phyloP scores from a whole-genome alignment of 2,329 filamentous ascomycete genomes.

The Botryotinia narcissicola region DNA sequence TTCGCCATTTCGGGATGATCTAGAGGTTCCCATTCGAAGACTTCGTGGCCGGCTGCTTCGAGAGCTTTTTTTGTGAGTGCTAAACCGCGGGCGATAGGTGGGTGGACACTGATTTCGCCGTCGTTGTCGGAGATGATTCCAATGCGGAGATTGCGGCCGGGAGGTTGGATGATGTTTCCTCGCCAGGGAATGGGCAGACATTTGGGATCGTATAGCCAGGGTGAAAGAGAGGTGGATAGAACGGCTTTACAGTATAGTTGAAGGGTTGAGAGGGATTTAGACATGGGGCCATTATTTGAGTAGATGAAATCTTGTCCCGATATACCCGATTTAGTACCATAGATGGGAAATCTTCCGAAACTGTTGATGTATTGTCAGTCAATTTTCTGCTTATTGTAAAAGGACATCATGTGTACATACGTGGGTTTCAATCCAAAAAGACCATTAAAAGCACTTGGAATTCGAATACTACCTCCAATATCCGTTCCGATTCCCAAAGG shows the following conservation, averaged over 20 bases:
- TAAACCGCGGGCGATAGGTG: conserved; percentile 18
- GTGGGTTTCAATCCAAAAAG: conserved; percentile 43
- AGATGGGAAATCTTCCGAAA: conserved; percentile 22
- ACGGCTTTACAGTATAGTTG: conserved; percentile 23
- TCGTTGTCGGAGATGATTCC: conserved; percentile 25
- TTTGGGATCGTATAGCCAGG: conserved; percentile 39
- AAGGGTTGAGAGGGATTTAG: conserved; percentile 6
- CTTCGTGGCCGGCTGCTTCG: conserved; percentile 14
- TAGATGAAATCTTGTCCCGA: conserved; percentile 22
- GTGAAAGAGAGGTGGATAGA: conserved; percentile 34
- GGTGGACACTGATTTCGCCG: conserved; percentile 9
- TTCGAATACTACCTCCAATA: conserved; percentile 40
- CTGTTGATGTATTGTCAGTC: conserved; percentile 34
- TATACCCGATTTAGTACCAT: conserved; percentile 17
- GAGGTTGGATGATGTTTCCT: conserved; percentile 30
- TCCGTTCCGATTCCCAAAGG: conserved; percentile 21
- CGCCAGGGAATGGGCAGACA: conserved; percentile 30
- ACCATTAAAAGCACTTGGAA: conserved; percentile 41
- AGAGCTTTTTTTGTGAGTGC: conserved; percentile 8
- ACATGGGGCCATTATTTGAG: conserved; percentile 18
- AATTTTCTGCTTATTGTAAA: background rate
- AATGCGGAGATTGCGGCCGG: conserved; percentile 25
- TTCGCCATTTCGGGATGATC: conserved; percentile 38
- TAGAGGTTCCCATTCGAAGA: conserved; percentile 25
- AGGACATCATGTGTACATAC: conserved; percentile 23